phyloP scores from a whole-genome alignment of 2,329 filamentous ascomycete species.

The Blastomyces emzantsi region DNA sequence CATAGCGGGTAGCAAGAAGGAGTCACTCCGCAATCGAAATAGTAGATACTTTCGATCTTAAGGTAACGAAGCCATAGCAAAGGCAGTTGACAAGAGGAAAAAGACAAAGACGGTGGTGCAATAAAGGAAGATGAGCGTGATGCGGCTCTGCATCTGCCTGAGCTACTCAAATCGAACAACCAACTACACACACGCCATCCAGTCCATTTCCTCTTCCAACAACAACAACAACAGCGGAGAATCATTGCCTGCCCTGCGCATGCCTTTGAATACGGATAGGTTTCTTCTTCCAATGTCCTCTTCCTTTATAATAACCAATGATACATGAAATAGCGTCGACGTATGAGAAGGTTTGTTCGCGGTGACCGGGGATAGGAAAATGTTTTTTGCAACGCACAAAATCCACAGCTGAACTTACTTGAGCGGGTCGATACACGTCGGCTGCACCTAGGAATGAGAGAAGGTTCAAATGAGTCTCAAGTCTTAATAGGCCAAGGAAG shows the following conservation, averaged over 20 bases:
- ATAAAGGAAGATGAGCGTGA: neutral
- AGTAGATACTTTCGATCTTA: neutral
- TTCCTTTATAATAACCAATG: neutral
- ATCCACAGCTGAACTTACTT: constrained; percentile 32
- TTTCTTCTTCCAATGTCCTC: neutral
- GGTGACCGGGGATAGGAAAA: too few relatives aligned
- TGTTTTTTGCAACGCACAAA: neutral
- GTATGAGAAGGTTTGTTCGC: neutral
- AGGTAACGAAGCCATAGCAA: neutral
- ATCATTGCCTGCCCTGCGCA: neutral
- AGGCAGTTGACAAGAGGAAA: neutral
- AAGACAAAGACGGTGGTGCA: neutral
- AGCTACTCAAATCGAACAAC: neutral
- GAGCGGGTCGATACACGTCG: constrained; percentile 40
- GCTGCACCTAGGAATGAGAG: constrained; percentile 26
- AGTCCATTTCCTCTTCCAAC: neutral
- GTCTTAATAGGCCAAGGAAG: constrained; percentile 9
- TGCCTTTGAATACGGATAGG: neutral
- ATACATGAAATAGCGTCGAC: neutral
- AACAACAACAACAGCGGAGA: neutral
- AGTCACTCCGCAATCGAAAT: neutral
- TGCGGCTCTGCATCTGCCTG: constrained; percentile 6
- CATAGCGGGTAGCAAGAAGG: neutral
- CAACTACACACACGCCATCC: neutral
- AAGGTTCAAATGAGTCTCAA: constrained; percentile 17